Evolutionary conservation across 148 eudicot species (phyloP).

Genomic region (Silene uniflora): DNA sequence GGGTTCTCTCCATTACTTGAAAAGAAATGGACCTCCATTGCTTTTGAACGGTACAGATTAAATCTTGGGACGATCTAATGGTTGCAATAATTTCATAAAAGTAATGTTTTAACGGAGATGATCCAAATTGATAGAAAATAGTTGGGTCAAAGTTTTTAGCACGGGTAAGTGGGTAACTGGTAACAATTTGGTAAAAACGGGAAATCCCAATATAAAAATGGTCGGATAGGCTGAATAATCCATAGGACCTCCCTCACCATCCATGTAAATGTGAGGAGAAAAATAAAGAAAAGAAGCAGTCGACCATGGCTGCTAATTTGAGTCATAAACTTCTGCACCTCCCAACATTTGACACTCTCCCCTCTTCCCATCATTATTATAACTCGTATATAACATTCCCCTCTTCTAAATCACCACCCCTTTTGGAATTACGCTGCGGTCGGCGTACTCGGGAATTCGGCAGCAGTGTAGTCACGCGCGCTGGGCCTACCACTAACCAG

Average conservation of each 20-base stretch:
- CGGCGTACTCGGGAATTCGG: conserved; percentile 34
- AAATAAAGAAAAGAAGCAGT: neutral
- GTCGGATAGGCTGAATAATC: no score
- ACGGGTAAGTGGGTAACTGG: no score
- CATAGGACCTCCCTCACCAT: neutral
- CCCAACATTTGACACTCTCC: neutral
- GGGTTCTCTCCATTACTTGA: no score
- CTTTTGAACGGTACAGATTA: no score
- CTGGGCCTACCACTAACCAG: conserved; percentile 52
- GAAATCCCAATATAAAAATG: no score
- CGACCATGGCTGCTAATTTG: neutral
- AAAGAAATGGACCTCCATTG: no score
- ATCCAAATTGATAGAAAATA: no score
- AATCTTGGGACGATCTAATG: no score
- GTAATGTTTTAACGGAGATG: no score
- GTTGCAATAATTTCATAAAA: no score
- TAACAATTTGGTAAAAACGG: no score
- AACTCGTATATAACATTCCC: neutral
- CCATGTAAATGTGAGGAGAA: neutral
- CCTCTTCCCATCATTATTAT: neutral
- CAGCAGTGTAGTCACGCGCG: conserved; percentile 43
- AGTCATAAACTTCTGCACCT: neutral
- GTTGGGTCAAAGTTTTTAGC: no score
- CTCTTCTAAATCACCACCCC: neutral
- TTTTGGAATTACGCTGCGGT: conserved; percentile 13